A percentile compares a stretch with the other conserved stretches of the same genome.
These are phyloP conservation scores for Pleurotus tuoliensis DNA, from an alignment of 768 basidiomycete species.

Conservation along the genomic window DNA sequence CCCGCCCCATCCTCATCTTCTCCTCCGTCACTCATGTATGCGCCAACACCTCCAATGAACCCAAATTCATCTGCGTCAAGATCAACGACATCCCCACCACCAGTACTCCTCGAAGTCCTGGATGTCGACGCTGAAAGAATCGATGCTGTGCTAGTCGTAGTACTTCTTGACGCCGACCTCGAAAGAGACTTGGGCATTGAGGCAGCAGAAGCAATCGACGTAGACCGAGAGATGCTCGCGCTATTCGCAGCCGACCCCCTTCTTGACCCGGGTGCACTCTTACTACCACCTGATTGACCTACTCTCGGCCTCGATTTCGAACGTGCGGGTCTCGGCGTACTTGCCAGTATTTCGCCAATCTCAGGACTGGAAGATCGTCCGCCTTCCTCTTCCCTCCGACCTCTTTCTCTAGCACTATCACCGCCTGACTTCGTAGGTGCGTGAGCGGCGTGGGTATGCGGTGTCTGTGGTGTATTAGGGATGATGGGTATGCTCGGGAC, in stretches of 20 bases:
- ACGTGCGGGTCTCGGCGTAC: conserved; percentile 28
- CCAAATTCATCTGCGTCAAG: background rate
- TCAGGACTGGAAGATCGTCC: conserved; percentile 29
- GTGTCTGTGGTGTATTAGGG: conserved; percentile 1
- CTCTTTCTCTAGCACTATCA: no score
- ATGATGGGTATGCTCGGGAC: background rate
- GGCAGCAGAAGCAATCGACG: no score
- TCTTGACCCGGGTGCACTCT: background rate
- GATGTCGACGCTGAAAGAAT: no score
- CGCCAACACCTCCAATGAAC: background rate
- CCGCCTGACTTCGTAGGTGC: background rate
- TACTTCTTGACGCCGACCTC: background rate
- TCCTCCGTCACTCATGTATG: background rate
- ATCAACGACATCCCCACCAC: background rate
- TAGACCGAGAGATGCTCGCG: background rate
- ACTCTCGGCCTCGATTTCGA: background rate
- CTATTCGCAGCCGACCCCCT: background rate
- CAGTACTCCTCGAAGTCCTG: background rate
- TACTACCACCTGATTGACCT: background rate
- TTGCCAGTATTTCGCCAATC: conserved; percentile 33
- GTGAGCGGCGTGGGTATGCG: background rate
- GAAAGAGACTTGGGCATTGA: background rate
- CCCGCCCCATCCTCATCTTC: conserved; percentile 18
- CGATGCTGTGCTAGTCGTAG: background rate
- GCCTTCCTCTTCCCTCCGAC: background rate